Evolutionary conservation across 306 rosid species (phyloP), one percentile per base, ranked within the genome.

Genomic region (Sicyos baderoa): DNA sequence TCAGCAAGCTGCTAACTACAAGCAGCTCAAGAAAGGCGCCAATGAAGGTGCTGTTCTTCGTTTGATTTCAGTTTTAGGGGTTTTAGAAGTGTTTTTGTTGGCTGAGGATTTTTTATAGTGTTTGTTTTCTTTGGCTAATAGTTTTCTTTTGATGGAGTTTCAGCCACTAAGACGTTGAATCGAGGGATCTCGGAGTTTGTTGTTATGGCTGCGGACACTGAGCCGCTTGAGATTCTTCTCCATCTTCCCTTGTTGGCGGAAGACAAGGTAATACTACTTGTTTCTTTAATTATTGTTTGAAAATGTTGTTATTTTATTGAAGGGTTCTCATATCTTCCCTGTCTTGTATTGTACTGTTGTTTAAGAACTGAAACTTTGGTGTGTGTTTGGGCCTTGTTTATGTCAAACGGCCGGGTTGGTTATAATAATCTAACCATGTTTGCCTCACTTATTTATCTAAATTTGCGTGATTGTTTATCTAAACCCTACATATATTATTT

Each of bases 21-120:
- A 92, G 80, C 98, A 93, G 81, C 94, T 93, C 57, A 93, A 93
- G 70, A 93, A 93, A 79, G 98, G 97, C 6, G 98, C 98, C 0
- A 93, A 93, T 78, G 94, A 93, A 88, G 97, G 98, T 89, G 18
- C 0, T n/a, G n/a, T n/a, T n/a, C n/a, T n/a, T n/a, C n/a, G n/a
- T n/a, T n/a, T n/a, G n/a, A n/a, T n/a, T n/a, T n/a, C n/a, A n/a
- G n/a, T 11, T 69, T 1, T 40, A 9, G 22, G 25, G 72, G 14
- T 6, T 17, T 45, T 13, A 70, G 19, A 25, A 15, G 37, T 12
- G 4, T n/a, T n/a, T n/a, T n/a, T n/a, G n/a, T 50, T 0, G 54
- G 6, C 3, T 32, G 27, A 49, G 51, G 1, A 7, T 35, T 23
- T 15, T 16, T 0, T 19, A 3, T 55, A 40, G 65, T 9, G 51